phyloP scores from a whole-genome alignment of 148 eudicot species.

The Heliosperma pusillum region DNA sequence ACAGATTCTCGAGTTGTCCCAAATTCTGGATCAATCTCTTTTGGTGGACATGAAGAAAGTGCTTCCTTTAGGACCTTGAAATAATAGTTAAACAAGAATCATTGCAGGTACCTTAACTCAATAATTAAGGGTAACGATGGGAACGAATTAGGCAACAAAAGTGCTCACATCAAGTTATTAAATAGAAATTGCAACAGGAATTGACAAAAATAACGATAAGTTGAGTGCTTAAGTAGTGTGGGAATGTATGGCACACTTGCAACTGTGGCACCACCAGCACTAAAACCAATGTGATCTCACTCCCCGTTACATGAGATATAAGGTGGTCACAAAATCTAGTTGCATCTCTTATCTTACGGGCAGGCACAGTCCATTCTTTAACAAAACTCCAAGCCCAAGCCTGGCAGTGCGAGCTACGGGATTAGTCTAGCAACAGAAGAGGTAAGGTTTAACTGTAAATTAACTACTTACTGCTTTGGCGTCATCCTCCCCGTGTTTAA shows the following conservation, averaged over 20 bases:
- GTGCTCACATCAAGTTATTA: not conserved
- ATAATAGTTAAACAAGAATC: constrained; percentile 15
- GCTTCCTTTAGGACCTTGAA: constrained; percentile 55
- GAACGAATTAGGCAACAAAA: not conserved
- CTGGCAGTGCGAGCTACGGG: not conserved
- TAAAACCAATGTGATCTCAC: not conserved
- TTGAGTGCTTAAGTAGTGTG: not conserved
- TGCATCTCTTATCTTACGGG: not conserved
- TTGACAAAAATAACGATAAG: not conserved
- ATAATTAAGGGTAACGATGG: not conserved
- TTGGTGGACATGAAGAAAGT: constrained; percentile 48
- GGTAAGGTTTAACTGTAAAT: not conserved
- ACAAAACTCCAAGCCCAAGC: not conserved
- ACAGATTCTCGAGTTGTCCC: constrained; percentile 65
- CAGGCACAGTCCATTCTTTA: not conserved
- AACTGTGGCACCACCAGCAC: not conserved
- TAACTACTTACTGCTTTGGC: constrained; percentile 52
- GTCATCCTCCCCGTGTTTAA: constrained; percentile 50
- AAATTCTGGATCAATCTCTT: constrained; percentile 49
- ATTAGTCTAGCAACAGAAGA: not conserved
- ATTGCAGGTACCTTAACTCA: constrained; percentile 7
- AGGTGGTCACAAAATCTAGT: constrained; percentile 5
- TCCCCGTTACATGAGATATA: not conserved
- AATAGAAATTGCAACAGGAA: not conserved
- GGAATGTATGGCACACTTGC: not conserved